These are phyloP conservation scores for Orychophragmus violaceus DNA, from an alignment of 345 rosid species.

Conservation along the genomic window DNA sequence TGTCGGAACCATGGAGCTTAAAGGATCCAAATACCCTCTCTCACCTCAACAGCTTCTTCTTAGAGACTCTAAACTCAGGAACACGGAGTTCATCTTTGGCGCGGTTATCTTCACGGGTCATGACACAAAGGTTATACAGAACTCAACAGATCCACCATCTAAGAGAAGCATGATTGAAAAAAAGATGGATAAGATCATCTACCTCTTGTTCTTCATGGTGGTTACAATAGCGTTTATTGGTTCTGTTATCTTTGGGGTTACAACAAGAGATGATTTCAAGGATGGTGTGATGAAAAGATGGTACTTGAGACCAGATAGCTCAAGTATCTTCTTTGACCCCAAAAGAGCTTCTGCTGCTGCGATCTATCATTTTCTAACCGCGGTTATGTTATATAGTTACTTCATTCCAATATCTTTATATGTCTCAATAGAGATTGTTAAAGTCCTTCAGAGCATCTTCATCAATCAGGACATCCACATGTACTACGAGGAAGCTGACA, in stretches of 20 bases:
- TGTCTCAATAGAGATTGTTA: constrained; percentile 80
- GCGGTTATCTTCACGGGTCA: constrained; percentile 81
- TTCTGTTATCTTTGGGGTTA: constrained; percentile 64
- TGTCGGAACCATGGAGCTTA: constrained; percentile 66
- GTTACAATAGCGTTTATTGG: constrained; percentile 53
- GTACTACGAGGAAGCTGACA: constrained; percentile 76
- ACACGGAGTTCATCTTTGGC: constrained; percentile 76
- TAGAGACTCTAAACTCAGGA: constrained; percentile 78
- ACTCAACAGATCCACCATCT: constrained; percentile 76
- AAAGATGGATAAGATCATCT: constrained; percentile 74
- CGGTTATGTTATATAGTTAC: constrained; percentile 54
- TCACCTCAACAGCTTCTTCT: constrained; percentile 79
- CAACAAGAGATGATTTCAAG: constrained; percentile 54
- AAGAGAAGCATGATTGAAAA: constrained; percentile 85
- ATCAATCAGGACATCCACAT: constrained; percentile 77
- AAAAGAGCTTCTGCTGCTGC: constrained; percentile 39
- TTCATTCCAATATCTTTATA: constrained; percentile 92
- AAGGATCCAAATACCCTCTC: constrained; percentile 54
- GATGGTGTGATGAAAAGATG: constrained; percentile 68
- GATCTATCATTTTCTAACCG: constrained; percentile 60
- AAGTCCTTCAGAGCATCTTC: constrained; percentile 77
- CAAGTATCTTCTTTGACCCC: constrained; percentile 59
- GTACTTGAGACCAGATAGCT: constrained; percentile 68
- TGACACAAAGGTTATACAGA: constrained; percentile 91
- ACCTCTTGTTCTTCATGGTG: constrained; percentile 53